These are phyloP conservation scores for Yamadazyma spencermartinsiae DNA, from an alignment of 1,139 yeast genomes.

Conservation along the genomic window DNA sequence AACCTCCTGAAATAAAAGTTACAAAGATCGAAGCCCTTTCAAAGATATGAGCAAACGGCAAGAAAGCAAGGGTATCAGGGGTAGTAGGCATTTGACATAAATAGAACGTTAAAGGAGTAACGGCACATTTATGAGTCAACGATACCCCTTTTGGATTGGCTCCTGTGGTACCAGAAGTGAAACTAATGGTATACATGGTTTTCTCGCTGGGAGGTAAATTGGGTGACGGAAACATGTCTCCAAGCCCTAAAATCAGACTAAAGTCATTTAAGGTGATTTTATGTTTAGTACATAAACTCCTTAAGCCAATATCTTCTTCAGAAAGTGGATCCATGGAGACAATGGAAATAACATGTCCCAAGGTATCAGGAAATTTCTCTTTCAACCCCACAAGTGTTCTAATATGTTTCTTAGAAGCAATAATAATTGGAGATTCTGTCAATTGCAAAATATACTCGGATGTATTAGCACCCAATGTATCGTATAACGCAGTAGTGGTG, in stretches of 20 bases:
- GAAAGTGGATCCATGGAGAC: conserved; percentile 38
- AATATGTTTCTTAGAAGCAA: conserved; percentile 34
- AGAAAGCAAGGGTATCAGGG: conserved; percentile 34
- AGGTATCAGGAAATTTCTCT: conserved; percentile 21
- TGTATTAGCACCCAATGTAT: conserved; percentile 38
- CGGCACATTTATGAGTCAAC: conserved; percentile 31
- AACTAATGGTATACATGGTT: conserved; percentile 38
- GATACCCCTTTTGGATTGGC: conserved; percentile 42
- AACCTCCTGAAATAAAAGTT: conserved; percentile 26
- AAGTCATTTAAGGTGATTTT: conserved; percentile 32
- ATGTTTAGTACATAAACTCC: conserved; percentile 21
- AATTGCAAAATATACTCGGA: conserved; percentile 34
- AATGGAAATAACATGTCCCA: conserved; percentile 30
- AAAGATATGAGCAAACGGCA: conserved; percentile 73
- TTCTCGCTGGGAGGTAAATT: conserved; percentile 30
- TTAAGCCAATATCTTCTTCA: conserved; percentile 19
- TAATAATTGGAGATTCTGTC: conserved; percentile 38
- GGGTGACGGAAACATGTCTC: conserved; percentile 24
- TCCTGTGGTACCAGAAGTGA: conserved; percentile 47
- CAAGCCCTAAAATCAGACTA: conserved; percentile 30
- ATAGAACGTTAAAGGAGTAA: conserved; percentile 27
- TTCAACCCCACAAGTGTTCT: conserved; percentile 28
- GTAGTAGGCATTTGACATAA: conserved; percentile 16
- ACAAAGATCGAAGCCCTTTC: conserved; percentile 40
- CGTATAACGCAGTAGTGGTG: conserved; percentile 41